These are phyloP conservation scores for Platismatia glauca DNA, from an alignment of 495 filamentous ascomycete species.

Conservation along the genomic window DNA sequence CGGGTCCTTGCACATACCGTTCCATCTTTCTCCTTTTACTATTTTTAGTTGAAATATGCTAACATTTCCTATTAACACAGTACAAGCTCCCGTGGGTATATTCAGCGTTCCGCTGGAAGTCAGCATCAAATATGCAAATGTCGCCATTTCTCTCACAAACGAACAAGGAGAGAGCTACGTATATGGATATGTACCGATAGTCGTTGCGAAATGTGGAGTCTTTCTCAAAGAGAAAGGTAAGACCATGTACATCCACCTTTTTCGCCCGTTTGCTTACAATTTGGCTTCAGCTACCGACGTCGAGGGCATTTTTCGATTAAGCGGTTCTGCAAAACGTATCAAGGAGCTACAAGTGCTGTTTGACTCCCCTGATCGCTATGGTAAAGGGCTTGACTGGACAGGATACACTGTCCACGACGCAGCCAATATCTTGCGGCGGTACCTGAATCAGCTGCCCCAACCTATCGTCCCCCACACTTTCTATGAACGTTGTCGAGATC, in stretches of 20 bases:
- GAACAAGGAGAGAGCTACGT: constrained; percentile 89
- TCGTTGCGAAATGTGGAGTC: constrained; percentile 96
- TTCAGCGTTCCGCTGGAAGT: constrained; percentile 91
- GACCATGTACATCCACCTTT: constrained; percentile 22
- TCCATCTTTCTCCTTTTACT: neutral
- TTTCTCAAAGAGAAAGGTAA: constrained; percentile 97
- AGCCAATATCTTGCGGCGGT: constrained; percentile 89
- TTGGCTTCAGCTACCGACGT: constrained; percentile 73
- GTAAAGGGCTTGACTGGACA: constrained; percentile 93
- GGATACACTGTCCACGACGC: constrained; percentile 99
- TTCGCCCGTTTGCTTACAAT: neutral
- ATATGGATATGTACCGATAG: constrained; percentile 97
- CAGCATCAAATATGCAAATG: constrained; percentile 97
- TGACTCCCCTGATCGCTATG: constrained; percentile 91
- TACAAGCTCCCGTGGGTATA: constrained; percentile 47
- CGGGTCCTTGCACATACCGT: neutral
- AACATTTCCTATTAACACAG: constrained; percentile 5
- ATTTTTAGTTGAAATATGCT: neutral
- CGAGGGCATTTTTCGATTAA: constrained; percentile 94
- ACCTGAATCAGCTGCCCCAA: constrained; percentile 87
- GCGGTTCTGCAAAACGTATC: constrained; percentile 94
- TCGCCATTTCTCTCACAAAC: constrained; percentile 92
- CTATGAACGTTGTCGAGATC: constrained; percentile 84
- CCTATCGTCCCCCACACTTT: constrained; percentile 93
- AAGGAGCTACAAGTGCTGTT: constrained; percentile 90